These are phyloP conservation scores for Taphrina deformans DNA, from an alignment of 1,139 yeast species.

Conservation along the genomic window DNA sequence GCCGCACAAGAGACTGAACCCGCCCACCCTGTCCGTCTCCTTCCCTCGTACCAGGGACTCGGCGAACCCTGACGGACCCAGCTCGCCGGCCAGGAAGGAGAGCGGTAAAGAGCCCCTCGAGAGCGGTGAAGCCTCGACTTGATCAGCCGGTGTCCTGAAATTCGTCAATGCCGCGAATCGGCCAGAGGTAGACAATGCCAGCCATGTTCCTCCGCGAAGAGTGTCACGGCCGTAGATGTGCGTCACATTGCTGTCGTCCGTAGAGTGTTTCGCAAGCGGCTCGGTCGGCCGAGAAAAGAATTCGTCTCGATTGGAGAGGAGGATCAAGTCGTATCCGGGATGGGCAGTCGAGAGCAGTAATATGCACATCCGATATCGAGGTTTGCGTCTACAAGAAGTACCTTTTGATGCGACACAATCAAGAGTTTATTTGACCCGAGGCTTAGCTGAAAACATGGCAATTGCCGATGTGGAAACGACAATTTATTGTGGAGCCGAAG, in stretches of 20 bases:
- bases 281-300: conserved; percentile 68
- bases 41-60: conserved; percentile 40
- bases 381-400: too few species aligned
- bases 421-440: too few species aligned
- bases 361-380: conserved; percentile 40
- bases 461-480: not conserved
- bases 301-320: conserved; percentile 85
- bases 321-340: conserved; percentile 54
- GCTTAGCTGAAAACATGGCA: not conserved
- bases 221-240: conserved; percentile 61
- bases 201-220: conserved; percentile 89
- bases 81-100: conserved; percentile 51
- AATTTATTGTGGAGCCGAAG: not conserved
- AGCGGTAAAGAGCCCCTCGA: conserved; percentile 77
- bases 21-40: conserved; percentile 60
- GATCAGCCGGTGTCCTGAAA: conserved; percentile 53
- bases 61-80: conserved; percentile 51
- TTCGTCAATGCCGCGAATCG: conserved; percentile 75
- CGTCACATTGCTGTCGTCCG: not conserved
- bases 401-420: too few species aligned
- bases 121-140: conserved; percentile 46
- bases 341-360: conserved; percentile 36
- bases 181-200: conserved; percentile 67
- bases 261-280: not conserved
- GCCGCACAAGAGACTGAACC: conserved; percentile 81